Evolutionary conservation across 2,329 filamentous ascomycete genomes (phyloP).

Genomic region (Fusarium verticillioides): DNA sequence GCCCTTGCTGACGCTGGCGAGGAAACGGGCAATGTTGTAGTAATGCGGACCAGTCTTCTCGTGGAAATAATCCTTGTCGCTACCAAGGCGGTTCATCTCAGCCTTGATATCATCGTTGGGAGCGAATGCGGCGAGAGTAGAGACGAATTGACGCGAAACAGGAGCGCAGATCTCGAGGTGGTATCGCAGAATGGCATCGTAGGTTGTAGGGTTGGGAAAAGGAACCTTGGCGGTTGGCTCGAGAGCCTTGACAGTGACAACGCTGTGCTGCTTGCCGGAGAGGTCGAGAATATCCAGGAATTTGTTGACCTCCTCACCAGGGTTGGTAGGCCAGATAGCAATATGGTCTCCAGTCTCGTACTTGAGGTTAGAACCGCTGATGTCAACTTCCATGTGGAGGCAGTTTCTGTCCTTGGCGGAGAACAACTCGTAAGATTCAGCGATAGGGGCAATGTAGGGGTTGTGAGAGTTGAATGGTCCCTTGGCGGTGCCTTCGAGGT

Average conservation of each 20-base stretch:
- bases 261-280: conserved; percentile 78
- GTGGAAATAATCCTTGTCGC: conserved; percentile 95
- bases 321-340: conserved; percentile 96
- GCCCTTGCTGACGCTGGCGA: conserved; percentile 77
- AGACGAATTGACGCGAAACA: conserved; percentile 94
- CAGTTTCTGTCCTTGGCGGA: conserved; percentile 91
- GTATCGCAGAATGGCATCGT: conserved; percentile 91
- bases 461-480: conserved; percentile 97
- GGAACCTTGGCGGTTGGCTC: conserved; percentile 97
- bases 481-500: conserved; percentile 84
- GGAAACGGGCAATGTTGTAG: conserved; percentile 89
- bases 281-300: conserved; percentile 85
- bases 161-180: conserved; percentile 97
- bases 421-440: conserved; percentile 91
- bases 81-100: conserved; percentile 88
- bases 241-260: conserved; percentile 89
- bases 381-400: conserved; percentile 93
- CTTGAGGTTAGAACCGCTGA: conserved; percentile 86
- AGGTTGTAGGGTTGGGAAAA: conserved; percentile 96
- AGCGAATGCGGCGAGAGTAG: conserved; percentile 87
- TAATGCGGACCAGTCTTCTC: conserved; percentile 83
- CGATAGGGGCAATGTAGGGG: conserved; percentile 94
- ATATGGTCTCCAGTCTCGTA: conserved; percentile 99
- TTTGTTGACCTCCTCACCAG: conserved; percentile 90
- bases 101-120: conserved; percentile 86